Evolutionary conservation across 495 filamentous ascomycete species (phyloP).

Genomic region (Apiosordaria backusii): DNA sequence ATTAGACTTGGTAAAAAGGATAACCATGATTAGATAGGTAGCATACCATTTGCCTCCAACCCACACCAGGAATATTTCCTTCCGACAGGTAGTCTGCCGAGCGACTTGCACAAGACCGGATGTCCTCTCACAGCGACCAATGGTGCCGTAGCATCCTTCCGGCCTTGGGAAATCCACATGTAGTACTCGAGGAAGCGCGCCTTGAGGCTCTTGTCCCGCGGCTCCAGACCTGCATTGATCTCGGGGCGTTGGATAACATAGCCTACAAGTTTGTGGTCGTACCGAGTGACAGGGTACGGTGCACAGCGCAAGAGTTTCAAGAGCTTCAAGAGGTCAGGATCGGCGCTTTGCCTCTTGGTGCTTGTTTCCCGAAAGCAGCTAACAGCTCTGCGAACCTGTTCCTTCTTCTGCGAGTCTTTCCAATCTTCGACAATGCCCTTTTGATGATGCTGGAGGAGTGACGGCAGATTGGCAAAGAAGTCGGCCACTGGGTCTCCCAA

Average conservation of each 20-base stretch:
- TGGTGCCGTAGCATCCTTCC: not conserved
- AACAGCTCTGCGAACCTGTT: not conserved
- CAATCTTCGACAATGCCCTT: not conserved
- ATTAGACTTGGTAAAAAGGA: not conserved
- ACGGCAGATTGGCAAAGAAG: not conserved
- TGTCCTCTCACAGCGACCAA: not conserved
- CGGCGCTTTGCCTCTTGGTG: not conserved
- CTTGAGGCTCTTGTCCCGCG: not conserved
- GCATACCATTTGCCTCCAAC: not conserved
- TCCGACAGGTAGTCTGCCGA: not conserved
- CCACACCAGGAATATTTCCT: not conserved
- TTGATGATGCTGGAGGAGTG: not conserved
- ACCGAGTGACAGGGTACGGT: not conserved
- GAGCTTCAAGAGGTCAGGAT: not conserved
- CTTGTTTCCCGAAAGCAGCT: not conserved
- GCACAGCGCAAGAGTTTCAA: no score
- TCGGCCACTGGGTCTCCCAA: not conserved
- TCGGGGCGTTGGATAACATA: not conserved
- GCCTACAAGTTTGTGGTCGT: no score
- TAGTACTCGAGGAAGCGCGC: not conserved
- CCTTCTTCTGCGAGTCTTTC: not conserved
- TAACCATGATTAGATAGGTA: not conserved
- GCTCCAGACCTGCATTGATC: no score
- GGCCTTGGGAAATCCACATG: not conserved
- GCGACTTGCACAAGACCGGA: not conserved